phyloP scores from a whole-genome alignment of 352 stramenopile species.

The Pelagophyceae sp. region DNA sequence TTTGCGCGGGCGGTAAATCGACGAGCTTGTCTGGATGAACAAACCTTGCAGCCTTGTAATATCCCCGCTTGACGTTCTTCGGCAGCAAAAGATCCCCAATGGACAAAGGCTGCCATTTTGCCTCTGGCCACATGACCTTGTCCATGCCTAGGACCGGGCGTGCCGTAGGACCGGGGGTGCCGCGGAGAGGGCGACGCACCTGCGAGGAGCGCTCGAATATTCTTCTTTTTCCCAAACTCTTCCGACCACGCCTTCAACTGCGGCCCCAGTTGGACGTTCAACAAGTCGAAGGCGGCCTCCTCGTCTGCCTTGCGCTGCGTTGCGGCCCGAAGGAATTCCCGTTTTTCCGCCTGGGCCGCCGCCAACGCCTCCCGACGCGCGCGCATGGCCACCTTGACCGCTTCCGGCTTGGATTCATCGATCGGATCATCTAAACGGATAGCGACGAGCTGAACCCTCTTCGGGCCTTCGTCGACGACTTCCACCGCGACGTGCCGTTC shows the following conservation, averaged over 20 bases:
- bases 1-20: conserved; percentile 49
- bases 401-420: neutral
- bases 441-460: neutral
- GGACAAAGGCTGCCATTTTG: conserved; percentile 53
- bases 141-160: no score
- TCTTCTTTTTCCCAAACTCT: conserved; percentile 59
- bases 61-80: conserved; percentile 52
- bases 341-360: neutral
- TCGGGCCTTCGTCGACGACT: neutral
- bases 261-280: conserved; percentile 37
- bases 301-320: neutral
- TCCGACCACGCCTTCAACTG: conserved; percentile 57
- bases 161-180: no score
- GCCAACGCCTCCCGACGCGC: neutral
- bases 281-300: neutral
- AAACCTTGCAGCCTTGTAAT: conserved; percentile 52
- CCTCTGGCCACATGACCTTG: conserved; percentile 55
- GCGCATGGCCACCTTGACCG: neutral
- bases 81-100: conserved; percentile 59
- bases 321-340: neutral
- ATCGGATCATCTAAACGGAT: neutral
- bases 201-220: conserved; percentile 50
- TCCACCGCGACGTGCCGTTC: conserved; percentile 4
- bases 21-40: conserved; percentile 62
- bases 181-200: no score